phyloP scores from a whole-genome alignment of 2,329 filamentous ascomycete species.

The Alternaria incomplexa region DNA sequence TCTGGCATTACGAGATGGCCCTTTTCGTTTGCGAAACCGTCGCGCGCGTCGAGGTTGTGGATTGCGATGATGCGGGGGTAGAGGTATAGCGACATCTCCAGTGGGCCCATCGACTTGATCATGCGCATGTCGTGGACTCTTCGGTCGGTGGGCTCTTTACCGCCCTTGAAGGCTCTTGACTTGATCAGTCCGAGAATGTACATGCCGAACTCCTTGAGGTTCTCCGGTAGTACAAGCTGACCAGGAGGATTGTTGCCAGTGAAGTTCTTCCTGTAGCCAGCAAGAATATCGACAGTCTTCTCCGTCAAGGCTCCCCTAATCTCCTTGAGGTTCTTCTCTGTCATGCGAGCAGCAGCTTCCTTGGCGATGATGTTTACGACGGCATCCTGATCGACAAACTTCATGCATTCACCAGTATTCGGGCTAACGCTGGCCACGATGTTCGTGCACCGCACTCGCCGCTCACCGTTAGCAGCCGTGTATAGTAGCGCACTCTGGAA shows the following conservation, averaged over 20 bases:
- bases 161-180: conserved; percentile 89
- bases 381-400: conserved; percentile 94
- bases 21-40: conserved; percentile 92
- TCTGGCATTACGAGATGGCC: conserved; percentile 87
- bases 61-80: conserved; percentile 93
- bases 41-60: conserved; percentile 84
- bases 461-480: conserved; percentile 86
- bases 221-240: conserved; percentile 93
- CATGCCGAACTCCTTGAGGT: conserved; percentile 96
- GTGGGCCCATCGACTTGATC: conserved; percentile 83
- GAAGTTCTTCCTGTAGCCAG: conserved; percentile 91
- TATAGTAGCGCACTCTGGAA: conserved; percentile 96
- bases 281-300: conserved; percentile 90
- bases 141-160: conserved; percentile 87
- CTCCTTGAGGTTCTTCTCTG: conserved; percentile 79
- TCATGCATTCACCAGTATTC: conserved; percentile 80
- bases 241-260: conserved; percentile 85
- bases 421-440: conserved; percentile 92
- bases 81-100: conserved; percentile 87
- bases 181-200: conserved; percentile 91
- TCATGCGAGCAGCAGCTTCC: conserved; percentile 87
- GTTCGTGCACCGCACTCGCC: conserved; percentile 90
- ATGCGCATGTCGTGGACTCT: conserved; percentile 90
- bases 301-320: conserved; percentile 83
- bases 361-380: conserved; percentile 89